Evolutionary conservation across 331 rosid genomes (phyloP).

Genomic region (Acacia concinna): DNA sequence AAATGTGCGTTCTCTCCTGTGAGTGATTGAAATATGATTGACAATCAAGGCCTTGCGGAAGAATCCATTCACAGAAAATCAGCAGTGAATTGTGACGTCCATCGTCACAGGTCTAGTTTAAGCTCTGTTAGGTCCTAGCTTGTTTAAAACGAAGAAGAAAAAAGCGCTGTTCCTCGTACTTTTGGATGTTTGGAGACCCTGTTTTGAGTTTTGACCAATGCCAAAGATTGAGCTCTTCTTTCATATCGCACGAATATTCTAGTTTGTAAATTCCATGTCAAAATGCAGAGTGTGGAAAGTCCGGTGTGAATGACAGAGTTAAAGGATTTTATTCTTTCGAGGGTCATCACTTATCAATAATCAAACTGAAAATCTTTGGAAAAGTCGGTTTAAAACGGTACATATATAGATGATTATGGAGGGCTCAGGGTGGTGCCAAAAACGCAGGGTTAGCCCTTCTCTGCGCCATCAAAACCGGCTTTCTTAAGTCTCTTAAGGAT

Average conservation of each 20-base stretch:
- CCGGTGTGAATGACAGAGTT: not conserved
- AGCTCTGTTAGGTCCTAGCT: not conserved
- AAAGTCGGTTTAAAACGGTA: not conserved
- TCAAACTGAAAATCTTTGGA: not conserved
- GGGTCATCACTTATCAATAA: not conserved
- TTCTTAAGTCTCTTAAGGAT: slow-evolving; percentile 41
- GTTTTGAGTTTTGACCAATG: not conserved
- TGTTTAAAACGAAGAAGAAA: not conserved
- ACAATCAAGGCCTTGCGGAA: slow-evolving; percentile 24
- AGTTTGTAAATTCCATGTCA: not conserved
- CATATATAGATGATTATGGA: not conserved
- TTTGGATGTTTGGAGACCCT: not conserved
- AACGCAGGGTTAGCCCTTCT: slow-evolving; percentile 58
- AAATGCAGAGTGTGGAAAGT: not conserved
- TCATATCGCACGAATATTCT: not conserved
- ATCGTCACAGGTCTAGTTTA: slow-evolving; percentile 13
- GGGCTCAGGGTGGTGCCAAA: slow-evolving; percentile 47
- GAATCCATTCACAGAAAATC: slow-evolving; percentile 23
- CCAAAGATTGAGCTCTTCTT: too few relatives aligned
- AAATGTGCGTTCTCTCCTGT: not conserved
- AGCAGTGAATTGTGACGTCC: slow-evolving; percentile 30
- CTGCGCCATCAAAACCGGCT: slow-evolving; percentile 62
- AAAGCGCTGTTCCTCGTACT: not conserved
- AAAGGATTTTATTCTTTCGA: not conserved
- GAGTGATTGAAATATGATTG: slow-evolving; percentile 24